phyloP scores from a whole-genome alignment of 2,329 filamentous ascomycete species.

The Pseudodiploospora longispora region DNA sequence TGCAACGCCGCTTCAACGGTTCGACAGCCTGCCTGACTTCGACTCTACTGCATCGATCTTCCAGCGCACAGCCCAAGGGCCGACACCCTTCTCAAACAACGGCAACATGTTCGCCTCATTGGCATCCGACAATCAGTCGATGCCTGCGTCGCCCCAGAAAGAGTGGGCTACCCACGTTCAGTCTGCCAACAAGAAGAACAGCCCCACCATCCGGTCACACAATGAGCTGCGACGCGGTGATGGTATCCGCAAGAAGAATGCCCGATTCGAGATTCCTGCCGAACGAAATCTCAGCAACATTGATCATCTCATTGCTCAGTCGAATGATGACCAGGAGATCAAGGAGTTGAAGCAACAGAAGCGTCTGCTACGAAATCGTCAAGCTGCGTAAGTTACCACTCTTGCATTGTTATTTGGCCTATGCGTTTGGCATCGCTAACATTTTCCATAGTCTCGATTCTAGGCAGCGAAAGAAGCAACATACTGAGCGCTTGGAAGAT shows the following conservation, averaged over 20 bases:
- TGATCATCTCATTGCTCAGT: constrained; percentile 82
- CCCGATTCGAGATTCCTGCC: constrained; percentile 90
- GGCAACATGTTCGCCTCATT: constrained; percentile 46
- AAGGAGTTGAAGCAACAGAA: constrained; percentile 99
- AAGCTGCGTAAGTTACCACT: constrained; percentile 70
- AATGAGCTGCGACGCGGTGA: constrained; percentile 73
- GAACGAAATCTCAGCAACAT: constrained; percentile 93
- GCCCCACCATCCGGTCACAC: constrained; percentile 62
- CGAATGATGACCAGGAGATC: constrained; percentile 83
- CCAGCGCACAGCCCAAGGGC: constrained; percentile 42
- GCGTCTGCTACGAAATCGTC: constrained; percentile 84
- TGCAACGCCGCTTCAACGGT: constrained; percentile 65
- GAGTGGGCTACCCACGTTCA: constrained; percentile 46
- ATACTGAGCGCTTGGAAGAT: constrained; percentile 91
- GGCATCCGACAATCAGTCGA: constrained; percentile 38
- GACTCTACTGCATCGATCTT: constrained; percentile 45
- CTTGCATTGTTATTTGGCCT: neutral
- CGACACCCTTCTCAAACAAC: constrained; percentile 48
- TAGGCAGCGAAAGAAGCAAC: constrained; percentile 93
- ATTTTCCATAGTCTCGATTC: constrained; percentile 67
- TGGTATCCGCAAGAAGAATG: constrained; percentile 97
- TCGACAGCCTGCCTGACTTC: constrained; percentile 50
- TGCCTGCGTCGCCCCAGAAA: constrained; percentile 50
- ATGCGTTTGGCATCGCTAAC: constrained; percentile 6
- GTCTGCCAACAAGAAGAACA: constrained; percentile 52